Percentiles rank a stretch among this genome's conserved stretches.
These are phyloP conservation scores for Lepidium africanum DNA, from an alignment of 345 rosid genomes.

Conservation along the genomic window DNA sequence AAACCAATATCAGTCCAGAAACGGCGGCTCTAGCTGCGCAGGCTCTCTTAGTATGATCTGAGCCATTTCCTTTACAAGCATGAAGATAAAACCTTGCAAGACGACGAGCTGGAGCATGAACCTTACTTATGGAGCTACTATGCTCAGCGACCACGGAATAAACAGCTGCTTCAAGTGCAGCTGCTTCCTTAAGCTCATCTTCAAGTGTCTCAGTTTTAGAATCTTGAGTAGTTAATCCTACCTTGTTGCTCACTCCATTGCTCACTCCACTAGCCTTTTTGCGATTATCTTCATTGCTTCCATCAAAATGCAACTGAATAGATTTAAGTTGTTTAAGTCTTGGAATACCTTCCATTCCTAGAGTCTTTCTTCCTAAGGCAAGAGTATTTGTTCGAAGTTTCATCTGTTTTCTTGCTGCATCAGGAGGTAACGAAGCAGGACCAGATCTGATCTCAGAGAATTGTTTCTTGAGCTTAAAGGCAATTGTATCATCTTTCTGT, in stretches of 20 bases:
- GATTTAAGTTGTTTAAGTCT: slow-evolving; percentile 53
- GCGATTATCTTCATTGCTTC: slow-evolving; percentile 27
- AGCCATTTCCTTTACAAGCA: slow-evolving; percentile 43
- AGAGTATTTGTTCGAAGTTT: slow-evolving; percentile 53
- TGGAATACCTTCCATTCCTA: slow-evolving; percentile 39
- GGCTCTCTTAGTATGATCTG: slow-evolving; percentile 43
- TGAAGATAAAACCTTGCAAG: slow-evolving; percentile 82
- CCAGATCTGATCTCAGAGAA: slow-evolving; percentile 31
- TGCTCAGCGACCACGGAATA: slow-evolving; percentile 91
- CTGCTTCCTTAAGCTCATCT: slow-evolving; percentile 91
- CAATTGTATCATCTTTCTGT: slow-evolving; percentile 22
- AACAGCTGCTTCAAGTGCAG: slow-evolving; percentile 75
- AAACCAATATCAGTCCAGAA: slow-evolving; percentile 80
- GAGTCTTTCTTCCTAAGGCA: slow-evolving; percentile 34
- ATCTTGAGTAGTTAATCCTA: slow-evolving; percentile 30
- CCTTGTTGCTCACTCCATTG: not conserved
- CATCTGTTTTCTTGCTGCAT: slow-evolving; percentile 39
- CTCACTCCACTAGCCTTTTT: slow-evolving; percentile 10
- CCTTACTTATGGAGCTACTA: slow-evolving; percentile 73
- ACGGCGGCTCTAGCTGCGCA: slow-evolving; percentile 65
- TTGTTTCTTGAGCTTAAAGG: slow-evolving; percentile 26
- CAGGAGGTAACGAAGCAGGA: slow-evolving; percentile 30
- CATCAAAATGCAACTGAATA: slow-evolving; percentile 42
- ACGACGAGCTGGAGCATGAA: slow-evolving; percentile 88
- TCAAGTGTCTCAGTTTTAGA: slow-evolving; percentile 52